Evolutionary conservation across 1,139 yeast genomes (phyloP).

Genomic region (Suhomyces bribrorum): DNA sequence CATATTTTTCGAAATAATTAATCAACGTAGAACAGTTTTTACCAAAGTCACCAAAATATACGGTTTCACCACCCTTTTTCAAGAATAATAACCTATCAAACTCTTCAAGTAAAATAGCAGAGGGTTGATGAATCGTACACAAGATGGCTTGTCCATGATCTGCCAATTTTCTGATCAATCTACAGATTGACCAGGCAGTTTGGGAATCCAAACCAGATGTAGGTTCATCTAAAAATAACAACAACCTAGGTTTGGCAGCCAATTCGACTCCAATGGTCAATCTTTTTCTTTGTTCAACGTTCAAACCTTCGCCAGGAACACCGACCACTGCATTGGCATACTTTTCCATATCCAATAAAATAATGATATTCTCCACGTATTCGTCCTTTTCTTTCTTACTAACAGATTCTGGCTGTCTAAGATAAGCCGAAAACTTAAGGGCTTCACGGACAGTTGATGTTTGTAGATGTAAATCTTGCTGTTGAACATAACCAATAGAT

Average conservation of each 20-base stretch:
- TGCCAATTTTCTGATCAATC: constrained; percentile 17
- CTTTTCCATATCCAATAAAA: constrained; percentile 15
- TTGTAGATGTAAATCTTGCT: constrained; percentile 17
- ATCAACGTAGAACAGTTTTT: constrained; percentile 16
- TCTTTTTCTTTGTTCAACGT: constrained; percentile 19
- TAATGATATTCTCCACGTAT: constrained; percentile 15
- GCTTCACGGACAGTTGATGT: constrained; percentile 17
- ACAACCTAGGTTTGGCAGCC: constrained; percentile 21
- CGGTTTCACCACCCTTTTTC: constrained; percentile 15
- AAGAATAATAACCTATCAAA: constrained; percentile 17
- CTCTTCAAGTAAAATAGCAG: constrained; percentile 16
- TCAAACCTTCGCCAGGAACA: constrained; percentile 17
- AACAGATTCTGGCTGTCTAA: constrained; percentile 13
- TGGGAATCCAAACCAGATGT: constrained; percentile 23
- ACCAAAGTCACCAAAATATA: constrained; percentile 13
- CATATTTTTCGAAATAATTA: constrained; percentile 15
- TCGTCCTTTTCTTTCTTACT: constrained; percentile 15
- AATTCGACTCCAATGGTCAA: constrained; percentile 22
- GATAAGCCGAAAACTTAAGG: constrained; percentile 15
- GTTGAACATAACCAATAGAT: constrained; percentile 31
- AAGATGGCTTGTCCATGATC: constrained; percentile 18
- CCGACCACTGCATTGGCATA: constrained; percentile 18
- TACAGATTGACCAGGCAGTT: constrained; percentile 18
- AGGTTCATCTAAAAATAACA: constrained; percentile 22
- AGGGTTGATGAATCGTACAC: constrained; percentile 19